phyloP scores from a whole-genome alignment of 2,329 filamentous ascomycete species.

The Xylaria sp. region DNA sequence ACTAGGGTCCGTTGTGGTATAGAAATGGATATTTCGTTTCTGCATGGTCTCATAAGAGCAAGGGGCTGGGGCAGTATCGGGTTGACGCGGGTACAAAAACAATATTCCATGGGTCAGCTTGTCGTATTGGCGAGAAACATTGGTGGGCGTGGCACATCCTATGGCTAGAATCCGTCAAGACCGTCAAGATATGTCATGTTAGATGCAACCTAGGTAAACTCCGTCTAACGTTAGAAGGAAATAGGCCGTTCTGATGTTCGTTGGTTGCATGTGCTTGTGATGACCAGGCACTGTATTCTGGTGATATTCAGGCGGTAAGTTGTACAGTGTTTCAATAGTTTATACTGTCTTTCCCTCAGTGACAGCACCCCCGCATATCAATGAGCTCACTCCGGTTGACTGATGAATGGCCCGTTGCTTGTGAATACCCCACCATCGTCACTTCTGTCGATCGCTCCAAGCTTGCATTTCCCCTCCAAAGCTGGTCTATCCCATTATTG shows the following conservation, averaged over 20 bases:
- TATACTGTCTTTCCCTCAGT: neutral
- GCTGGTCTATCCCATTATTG: no score
- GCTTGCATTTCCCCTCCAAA: neutral
- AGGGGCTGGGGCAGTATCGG: slow-evolving; percentile 18
- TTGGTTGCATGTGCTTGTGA: neutral
- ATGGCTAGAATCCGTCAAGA: slow-evolving; percentile 17
- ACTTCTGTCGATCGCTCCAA: neutral
- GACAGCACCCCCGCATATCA: slow-evolving; percentile 18
- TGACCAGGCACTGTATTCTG: neutral
- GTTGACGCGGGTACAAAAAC: slow-evolving; percentile 4
- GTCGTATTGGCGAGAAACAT: slow-evolving; percentile 7
- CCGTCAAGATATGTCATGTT: neutral
- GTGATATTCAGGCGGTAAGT: neutral
- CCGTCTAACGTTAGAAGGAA: neutral
- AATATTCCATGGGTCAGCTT: slow-evolving; percentile 1
- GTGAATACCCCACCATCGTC: slow-evolving; percentile 1
- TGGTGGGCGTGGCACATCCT: slow-evolving; percentile 22
- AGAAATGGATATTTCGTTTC: neutral
- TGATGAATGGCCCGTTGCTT: slow-evolving; percentile 12
- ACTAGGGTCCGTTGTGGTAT: neutral
- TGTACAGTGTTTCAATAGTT: neutral
- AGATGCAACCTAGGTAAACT: slow-evolving; percentile 11
- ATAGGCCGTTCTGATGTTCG: no score
- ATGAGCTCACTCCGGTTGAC: slow-evolving; percentile 28
- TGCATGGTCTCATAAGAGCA: neutral